Base-by-base conservation (phyloP, 2,329 filamentous ascomycete species). In the Ploettnerulaceae sp. region DNA sequence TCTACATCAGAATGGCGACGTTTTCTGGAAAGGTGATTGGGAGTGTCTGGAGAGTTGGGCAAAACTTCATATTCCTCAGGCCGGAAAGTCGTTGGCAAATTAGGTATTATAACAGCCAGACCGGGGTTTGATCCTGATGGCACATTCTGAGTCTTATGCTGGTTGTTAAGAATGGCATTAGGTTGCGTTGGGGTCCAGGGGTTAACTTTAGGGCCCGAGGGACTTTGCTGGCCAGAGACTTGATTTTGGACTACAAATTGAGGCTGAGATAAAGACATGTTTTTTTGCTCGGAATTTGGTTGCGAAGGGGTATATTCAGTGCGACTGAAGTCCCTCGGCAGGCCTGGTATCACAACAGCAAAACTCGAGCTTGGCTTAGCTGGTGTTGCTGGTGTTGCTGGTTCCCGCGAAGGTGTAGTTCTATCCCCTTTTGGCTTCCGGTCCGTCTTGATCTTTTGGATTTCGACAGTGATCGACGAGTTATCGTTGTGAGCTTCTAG, bases 1-100 rank as follows among this genome's bases (percentile, higher is more conserved):
- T 76, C 70, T 15, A 68, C 64, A 17, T 70, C 68, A 18, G 72
- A 69, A 28, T 68, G 67, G 49, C 77, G 81, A 47, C 74, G 64
- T 57, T 79, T 84, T 54, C 51, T 55, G 5, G 55, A 57, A 17
- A 58, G 38, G 33, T 57, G 47, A 3, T 53, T 37, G 26, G 55
- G 55, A 2, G 57, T 59, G 22, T 54, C 56, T 1, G 60, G 59
- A n/a, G 57, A 60, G 32, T 58, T 55, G 11, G 56, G 57, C 7
- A 60, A 35, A 38, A 56, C 48, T 25, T 54, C 55, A 34, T 61
- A 63, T 6, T 64, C 61, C 39, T 60, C 53, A 3, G 53, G 49
- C n/a, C 46, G 51, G 29, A 62, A 57, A 4, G 51, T 52, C 9
- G 53, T 15, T 9, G 57, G 50, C 18, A 53, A 39, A 18, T 54